Conservation (phyloP, 1,284 basidiomycete species). For the Dichomitus squalens region DNA sequence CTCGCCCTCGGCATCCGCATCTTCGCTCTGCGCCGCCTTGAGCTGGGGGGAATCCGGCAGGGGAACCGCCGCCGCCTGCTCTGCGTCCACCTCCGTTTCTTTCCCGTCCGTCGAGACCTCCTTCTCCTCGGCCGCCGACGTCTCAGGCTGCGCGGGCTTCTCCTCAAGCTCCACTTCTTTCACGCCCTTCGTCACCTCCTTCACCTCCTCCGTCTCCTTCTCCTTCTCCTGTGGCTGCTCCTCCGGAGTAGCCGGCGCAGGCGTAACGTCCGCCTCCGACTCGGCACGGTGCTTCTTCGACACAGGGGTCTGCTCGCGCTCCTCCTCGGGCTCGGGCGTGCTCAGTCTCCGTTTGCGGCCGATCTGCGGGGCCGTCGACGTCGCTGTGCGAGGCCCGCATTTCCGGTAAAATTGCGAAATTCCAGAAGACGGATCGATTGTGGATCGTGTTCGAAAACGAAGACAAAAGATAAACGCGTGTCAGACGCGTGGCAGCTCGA, state of each 20-base stretch:
- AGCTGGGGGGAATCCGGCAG: slow-evolving; percentile 48
- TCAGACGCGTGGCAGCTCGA: slow-evolving; percentile 23
- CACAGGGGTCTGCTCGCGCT: slow-evolving; percentile 37
- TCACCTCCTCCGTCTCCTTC: slow-evolving; percentile 54
- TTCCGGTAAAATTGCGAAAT: background rate
- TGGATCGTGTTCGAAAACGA: background rate
- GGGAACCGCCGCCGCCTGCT: slow-evolving; percentile 49
- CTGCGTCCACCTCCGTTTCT: slow-evolving; percentile 39
- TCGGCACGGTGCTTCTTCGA: slow-evolving; percentile 48
- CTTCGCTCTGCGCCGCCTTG: slow-evolving; percentile 22
- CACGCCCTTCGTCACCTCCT: slow-evolving; percentile 71
- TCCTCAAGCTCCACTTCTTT: slow-evolving; percentile 64
- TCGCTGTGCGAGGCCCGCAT: slow-evolving; percentile 45
- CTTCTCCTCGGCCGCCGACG: slow-evolving; percentile 38
- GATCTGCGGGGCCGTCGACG: slow-evolving; percentile 70
- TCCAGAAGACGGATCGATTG: slow-evolving; percentile 18
- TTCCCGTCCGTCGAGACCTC: slow-evolving; percentile 14
- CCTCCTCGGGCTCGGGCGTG: slow-evolving; percentile 51
- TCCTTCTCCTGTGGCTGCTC: slow-evolving; percentile 24
- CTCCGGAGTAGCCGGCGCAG: slow-evolving; percentile 22
- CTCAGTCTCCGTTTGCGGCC: slow-evolving; percentile 67
- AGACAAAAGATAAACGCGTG: slow-evolving; percentile 9
- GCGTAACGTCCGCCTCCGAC: slow-evolving; percentile 23
- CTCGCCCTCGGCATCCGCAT: slow-evolving; percentile 6
- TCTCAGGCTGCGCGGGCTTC: slow-evolving; percentile 21